These are phyloP conservation scores for Triticum urartu DNA, from an alignment of 176 grass and related monocot species.

Conservation along the genomic window DNA sequence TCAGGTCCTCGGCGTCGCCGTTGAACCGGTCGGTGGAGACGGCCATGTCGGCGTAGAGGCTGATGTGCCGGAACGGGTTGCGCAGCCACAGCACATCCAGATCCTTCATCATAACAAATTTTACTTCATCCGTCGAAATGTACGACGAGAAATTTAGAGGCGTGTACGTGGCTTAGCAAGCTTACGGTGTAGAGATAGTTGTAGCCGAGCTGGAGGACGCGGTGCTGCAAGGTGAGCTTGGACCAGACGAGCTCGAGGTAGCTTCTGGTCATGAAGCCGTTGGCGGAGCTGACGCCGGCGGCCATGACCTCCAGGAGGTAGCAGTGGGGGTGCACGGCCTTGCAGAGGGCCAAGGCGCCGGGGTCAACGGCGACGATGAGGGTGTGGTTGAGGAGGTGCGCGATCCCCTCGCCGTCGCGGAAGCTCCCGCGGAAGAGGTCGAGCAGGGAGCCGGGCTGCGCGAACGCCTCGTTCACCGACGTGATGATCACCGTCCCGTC, in stretches of 20 bases:
- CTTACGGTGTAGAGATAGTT: slow-evolving; percentile 53
- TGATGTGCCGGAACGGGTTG: slow-evolving; percentile 54
- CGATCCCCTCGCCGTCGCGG: slow-evolving; percentile 18
- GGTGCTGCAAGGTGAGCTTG: slow-evolving; percentile 39
- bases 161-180: too few species aligned
- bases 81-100: slow-evolving; percentile 54
- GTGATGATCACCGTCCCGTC: slow-evolving; percentile 59
- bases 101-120: slow-evolving; percentile 6
- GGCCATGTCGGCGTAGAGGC: slow-evolving; percentile 38
- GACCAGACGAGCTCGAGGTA: slow-evolving; percentile 11
- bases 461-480: slow-evolving; percentile 47
- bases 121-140: fast-evolving
- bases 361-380: slow-evolving; percentile 40
- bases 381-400: slow-evolving; percentile 30
- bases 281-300: neutral
- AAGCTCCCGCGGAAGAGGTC: slow-evolving; percentile 47
- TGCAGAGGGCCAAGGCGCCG: slow-evolving; percentile 32
- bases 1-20: slow-evolving; percentile 27
- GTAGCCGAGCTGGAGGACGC: slow-evolving; percentile 64
- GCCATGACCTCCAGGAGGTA: slow-evolving; percentile 32
- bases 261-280: neutral
- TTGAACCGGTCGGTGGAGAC: slow-evolving; percentile 43
- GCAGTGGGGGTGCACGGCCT: slow-evolving; percentile 51
- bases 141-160: too few species aligned
- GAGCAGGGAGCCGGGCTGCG: slow-evolving; percentile 24